These are phyloP conservation scores for Scutellaria barbata DNA, from an alignment of 257 asterid species.

Conservation along the genomic window DNA sequence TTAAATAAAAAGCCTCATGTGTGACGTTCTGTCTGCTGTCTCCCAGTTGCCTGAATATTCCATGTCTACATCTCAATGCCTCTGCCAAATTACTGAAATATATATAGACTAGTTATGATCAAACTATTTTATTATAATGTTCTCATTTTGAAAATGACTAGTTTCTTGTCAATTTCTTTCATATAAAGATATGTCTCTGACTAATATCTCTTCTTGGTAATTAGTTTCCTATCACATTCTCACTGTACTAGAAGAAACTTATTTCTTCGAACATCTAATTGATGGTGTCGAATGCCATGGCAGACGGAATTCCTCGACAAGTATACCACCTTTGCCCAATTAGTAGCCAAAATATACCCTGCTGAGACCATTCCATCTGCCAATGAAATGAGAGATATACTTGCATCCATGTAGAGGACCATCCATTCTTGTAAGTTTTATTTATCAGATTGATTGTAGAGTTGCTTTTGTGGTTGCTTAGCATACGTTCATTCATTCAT, in stretches of 20 bases:
- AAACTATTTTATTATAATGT: background rate
- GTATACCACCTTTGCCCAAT: conserved; percentile 81
- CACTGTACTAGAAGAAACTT: background rate
- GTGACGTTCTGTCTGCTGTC: no score
- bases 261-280: conserved; percentile 24
- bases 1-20: no score
- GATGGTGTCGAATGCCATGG: conserved; percentile 24
- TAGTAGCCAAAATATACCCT: conserved; percentile 82
- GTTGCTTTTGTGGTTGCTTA: background rate
- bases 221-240: background rate
- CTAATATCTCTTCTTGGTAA: background rate
- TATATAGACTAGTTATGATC: background rate
- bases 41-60: no score
- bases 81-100: background rate
- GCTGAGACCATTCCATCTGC: conserved; percentile 78
- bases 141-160: conserved; percentile 11
- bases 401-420: conserved; percentile 73
- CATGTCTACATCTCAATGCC: no score
- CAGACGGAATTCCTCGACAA: conserved; percentile 96
- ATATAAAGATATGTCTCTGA: background rate
- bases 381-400: conserved; percentile 72
- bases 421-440: background rate
- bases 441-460: conserved; percentile 23
- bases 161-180: background rate
- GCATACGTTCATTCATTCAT: conserved; percentile 17